Base-by-base conservation (phyloP, 495 filamentous ascomycete genomes). In the Xylaria curta region DNA sequence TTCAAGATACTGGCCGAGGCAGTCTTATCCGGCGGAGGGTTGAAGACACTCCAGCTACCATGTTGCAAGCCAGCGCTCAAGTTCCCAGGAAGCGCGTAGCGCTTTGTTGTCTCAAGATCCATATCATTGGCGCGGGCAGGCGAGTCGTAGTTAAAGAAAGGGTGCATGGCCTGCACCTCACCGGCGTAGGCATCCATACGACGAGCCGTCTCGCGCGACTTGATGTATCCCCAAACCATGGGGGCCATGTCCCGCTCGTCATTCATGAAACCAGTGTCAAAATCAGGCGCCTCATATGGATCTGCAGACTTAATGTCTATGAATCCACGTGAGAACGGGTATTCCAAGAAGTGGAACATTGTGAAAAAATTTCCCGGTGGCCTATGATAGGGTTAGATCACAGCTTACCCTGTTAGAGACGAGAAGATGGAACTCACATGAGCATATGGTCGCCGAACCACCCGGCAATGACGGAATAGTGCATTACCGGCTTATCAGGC, bases 261-360 rank as follows among this genome's bases (percentile, higher is more conserved):
- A 73, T 92, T 94, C 91, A 95, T 93, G 82, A 94, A 95, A 31
- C 92, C 92, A 4, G 92, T 88, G 79, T 95, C 92, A 73, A 95
- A 95, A 79, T 94, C 92, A 0, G 92, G 92, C 9, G 82, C 81
- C 59, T 90, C 92, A 76, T 94, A 94, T 13, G 90, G 90, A 67
- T 93, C 88, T 0, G 91, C 79, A 0, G 89, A 91, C 38, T 87
- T 85, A 79, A 95, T 92, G 76, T 94, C 90, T 9, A 87, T 93
- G 54, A 79, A 88, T 10, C 93, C 93, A 72, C 92, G 90, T 47
- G 89, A 91, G 86, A 94, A 94, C 15, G 92, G 92, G 73, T 94
- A 94, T 82, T 94, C 91, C 66, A 94, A 80, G 87, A 94, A 94
- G 76, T 94, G 91, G 85, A 94, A 94, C 92, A 94, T 94, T 71